Evolutionary conservation across 225 moss, liverwort and hornwort genomes (phyloP).

Genomic region (Physcomitrium patens): DNA sequence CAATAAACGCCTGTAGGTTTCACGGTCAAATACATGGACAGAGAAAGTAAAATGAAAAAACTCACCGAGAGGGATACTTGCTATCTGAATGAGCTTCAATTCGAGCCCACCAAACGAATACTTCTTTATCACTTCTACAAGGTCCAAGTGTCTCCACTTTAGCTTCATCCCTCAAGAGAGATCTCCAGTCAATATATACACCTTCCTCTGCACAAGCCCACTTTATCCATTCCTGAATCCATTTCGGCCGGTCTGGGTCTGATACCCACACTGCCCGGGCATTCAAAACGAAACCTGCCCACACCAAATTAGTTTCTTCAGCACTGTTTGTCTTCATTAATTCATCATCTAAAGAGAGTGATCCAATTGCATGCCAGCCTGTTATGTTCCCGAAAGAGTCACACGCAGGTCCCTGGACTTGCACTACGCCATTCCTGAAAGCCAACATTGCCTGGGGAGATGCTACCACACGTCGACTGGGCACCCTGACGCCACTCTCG

Average conservation of each 20-base stretch:
- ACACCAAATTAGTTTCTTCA: slow-evolving; percentile 52
- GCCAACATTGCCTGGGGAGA: background rate
- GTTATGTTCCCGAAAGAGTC: slow-evolving; percentile 54
- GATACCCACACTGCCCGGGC: slow-evolving; percentile 67
- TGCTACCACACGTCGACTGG: background rate
- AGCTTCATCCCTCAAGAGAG: slow-evolving; percentile 66
- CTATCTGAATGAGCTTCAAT: slow-evolving; percentile 84
- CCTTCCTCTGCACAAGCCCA: slow-evolving; percentile 53
- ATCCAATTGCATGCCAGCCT: slow-evolving; percentile 75
- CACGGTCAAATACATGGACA: background rate
- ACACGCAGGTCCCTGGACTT: slow-evolving; percentile 81
- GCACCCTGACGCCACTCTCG: slow-evolving; percentile 27
- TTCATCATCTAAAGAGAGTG: slow-evolving; percentile 40
- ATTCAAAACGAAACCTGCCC: slow-evolving; percentile 91
- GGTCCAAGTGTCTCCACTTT: slow-evolving; percentile 70
- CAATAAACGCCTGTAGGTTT: background rate
- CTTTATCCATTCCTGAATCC: slow-evolving; percentile 76
- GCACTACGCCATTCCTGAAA: slow-evolving; percentile 15
- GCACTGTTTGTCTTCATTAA: slow-evolving; percentile 4
- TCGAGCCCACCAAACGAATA: slow-evolving; percentile 85
- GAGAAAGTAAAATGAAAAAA: background rate
- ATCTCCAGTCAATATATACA: slow-evolving; percentile 45
- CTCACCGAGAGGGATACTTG: slow-evolving; percentile 81
- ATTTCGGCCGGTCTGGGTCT: slow-evolving; percentile 51
- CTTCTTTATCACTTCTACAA: slow-evolving; percentile 60